phyloP scores from a whole-genome alignment of 2,329 filamentous ascomycete genomes.

The Peltaster fructicola region DNA sequence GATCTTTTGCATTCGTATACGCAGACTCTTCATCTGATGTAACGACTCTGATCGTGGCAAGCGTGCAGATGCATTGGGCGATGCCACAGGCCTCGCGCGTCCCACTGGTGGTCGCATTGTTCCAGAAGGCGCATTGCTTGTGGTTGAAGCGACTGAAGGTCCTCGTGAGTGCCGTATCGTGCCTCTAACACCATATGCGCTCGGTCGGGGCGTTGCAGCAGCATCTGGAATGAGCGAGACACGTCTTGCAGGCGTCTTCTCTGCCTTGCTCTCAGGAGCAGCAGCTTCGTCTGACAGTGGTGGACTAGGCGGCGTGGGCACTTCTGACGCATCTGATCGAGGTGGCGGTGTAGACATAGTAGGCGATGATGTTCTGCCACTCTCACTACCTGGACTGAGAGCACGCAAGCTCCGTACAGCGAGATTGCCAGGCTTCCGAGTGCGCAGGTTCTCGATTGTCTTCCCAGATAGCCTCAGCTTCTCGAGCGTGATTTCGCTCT shows the following conservation, averaged over 20 bases:
- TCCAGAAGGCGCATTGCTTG: slow-evolving; percentile 10
- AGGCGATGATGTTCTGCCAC: slow-evolving; percentile 73
- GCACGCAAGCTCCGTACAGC: slow-evolving; percentile 26
- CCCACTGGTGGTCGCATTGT: slow-evolving; percentile 24
- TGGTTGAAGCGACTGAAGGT: slow-evolving; percentile 32
- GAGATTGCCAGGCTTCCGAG: slow-evolving; percentile 32
- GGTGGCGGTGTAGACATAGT: slow-evolving; percentile 70
- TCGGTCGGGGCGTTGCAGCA: slow-evolving; percentile 35
- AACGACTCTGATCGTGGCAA: slow-evolving; percentile 53
- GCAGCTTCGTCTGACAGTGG: slow-evolving; percentile 76
- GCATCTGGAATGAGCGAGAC: slow-evolving; percentile 34
- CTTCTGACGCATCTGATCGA: slow-evolving; percentile 48
- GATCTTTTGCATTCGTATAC: slow-evolving; percentile 91
- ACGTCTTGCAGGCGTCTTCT: slow-evolving; percentile 24
- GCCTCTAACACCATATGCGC: slow-evolving; percentile 23
- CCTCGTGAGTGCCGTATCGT: slow-evolving; percentile 33
- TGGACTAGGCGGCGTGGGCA: slow-evolving; percentile 77
- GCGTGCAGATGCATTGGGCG: slow-evolving; percentile 17
- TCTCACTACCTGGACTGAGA: slow-evolving; percentile 33
- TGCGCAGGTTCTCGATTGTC: slow-evolving; percentile 30
- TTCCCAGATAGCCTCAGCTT: slow-evolving; percentile 62
- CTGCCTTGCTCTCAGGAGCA: no score
- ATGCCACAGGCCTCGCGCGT: slow-evolving; percentile 29
- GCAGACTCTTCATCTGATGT: slow-evolving; percentile 81
- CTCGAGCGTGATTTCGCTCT: slow-evolving; percentile 84